These are phyloP conservation scores for Pelargonium fulgidum DNA, from an alignment of 441 rosid species.

Conservation along the genomic window DNA sequence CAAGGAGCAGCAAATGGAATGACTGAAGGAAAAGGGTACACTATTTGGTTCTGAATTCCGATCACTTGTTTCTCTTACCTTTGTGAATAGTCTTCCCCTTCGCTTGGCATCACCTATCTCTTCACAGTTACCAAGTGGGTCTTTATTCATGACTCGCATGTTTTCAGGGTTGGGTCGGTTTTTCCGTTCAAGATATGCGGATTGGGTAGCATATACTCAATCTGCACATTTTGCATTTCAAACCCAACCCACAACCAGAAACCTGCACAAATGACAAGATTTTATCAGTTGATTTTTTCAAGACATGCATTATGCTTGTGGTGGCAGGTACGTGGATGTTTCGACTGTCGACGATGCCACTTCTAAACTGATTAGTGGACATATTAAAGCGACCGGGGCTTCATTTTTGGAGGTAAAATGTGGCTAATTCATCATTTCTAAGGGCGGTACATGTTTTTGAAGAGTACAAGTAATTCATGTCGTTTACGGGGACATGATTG, in stretches of 20 bases:
- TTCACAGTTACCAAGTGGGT: background rate
- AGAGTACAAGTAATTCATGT: background rate
- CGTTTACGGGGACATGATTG: constrained; percentile 10
- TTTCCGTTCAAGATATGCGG: too few relatives aligned
- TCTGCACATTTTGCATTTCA: too few relatives aligned
- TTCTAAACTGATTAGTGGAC: constrained; percentile 52
- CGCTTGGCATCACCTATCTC: background rate
- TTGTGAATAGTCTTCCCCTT: too few relatives aligned
- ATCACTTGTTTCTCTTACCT: background rate
- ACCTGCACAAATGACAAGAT: too few relatives aligned
- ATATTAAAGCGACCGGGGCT: constrained; percentile 61
- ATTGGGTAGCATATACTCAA: too few relatives aligned
- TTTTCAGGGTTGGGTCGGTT: too few relatives aligned
- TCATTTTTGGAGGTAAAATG: constrained; percentile 65
- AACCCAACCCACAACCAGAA: too few relatives aligned
- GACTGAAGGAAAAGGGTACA: constrained; percentile 86
- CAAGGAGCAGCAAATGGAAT: constrained; percentile 71
- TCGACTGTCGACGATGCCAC: constrained; percentile 86
- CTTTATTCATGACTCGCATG: too few relatives aligned
- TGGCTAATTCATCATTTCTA: background rate
- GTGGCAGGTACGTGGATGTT: constrained; percentile 73
- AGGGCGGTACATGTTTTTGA: background rate
- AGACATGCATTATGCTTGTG: too few relatives aligned
- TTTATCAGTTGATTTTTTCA: too few relatives aligned
- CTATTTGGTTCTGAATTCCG: constrained; percentile 15